Base-by-base conservation (phyloP, 208 protist genomes). In the Leishmania tarentolae region DNA sequence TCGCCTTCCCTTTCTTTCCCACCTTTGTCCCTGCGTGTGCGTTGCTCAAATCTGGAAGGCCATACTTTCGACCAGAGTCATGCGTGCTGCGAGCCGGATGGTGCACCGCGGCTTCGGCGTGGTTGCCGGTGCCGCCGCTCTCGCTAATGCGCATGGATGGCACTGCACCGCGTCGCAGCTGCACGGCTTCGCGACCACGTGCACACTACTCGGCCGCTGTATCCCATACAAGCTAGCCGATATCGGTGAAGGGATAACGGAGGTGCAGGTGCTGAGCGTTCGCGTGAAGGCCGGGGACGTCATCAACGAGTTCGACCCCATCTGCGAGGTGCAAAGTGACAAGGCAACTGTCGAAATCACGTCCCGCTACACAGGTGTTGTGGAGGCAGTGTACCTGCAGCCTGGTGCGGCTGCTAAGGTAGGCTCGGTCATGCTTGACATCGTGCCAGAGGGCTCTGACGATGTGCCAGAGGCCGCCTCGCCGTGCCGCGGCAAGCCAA, bases 301-400 rank as follows among this genome's bases (percentile, higher is more conserved):
- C 1, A 93, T 99, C 69, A 78, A 95, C 44, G 92, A 99, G 86
- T 99, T 99, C 81, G 94, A 99, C 50, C 84, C 87, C 42, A 88
- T 99, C 46, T 99, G 97, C 82, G 97, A 99, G 76, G 96, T 99
- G 42, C 95, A 98, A 84, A 97, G 90, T 79, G 98, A 99, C 86
- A 99, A 99, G 89, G 94, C 94, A 0, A 95, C 90, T 59, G 95
- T 97, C 53, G 96, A 99, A 76, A 99, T 99, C 85, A 98, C 98
- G 13, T 95, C 88, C 5, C 87, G 94, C 46, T 99, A 96, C 83
- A 80, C 82, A n/a, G 98, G 98, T 46, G 90, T 89, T 17, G 85
- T 99, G 68, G 84, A 47, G 52, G 96, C 95, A 56, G 79, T 99
- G 24, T 83, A 98, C 85, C 88, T 98, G 65, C 76, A 90, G n/a